phyloP scores from a whole-genome alignment of 139 green algal genomes.

The Desmodesmus armatus region DNA sequence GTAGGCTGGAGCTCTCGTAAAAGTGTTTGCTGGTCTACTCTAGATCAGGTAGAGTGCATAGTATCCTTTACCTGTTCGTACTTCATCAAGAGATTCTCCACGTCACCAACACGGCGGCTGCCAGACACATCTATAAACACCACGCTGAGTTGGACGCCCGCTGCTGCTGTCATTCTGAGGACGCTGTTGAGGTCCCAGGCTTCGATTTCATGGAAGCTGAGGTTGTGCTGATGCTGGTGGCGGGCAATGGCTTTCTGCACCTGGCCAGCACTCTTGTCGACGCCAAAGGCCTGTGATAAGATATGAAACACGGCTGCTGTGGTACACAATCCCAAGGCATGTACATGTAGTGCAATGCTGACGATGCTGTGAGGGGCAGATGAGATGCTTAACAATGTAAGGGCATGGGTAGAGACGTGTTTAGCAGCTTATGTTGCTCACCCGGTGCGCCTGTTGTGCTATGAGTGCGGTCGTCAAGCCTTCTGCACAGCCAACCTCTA shows the following conservation, averaged over 20 bases:
- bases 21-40: too few species aligned
- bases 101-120: conserved; percentile 11
- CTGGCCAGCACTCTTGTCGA: conserved; percentile 33
- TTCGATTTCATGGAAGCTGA: conserved; percentile 15
- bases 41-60: too few species aligned
- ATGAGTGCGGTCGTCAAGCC: conserved; percentile 22
- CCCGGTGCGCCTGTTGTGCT: background rate
- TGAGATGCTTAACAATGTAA: too few species aligned
- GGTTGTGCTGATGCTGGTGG: conserved; percentile 14
- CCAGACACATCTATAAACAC: conserved; percentile 36
- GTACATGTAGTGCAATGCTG: too few species aligned
- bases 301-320: too few species aligned
- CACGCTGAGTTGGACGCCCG: background rate
- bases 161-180: background rate
- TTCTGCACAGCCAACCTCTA: conserved; percentile 37
- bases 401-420: too few species aligned
- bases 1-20: too few species aligned
- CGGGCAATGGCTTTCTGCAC: background rate
- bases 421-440: background rate
- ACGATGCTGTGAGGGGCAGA: too few species aligned
- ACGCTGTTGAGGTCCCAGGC: conserved; percentile 13
- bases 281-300: conserved; percentile 30
- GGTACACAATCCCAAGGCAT: too few species aligned
- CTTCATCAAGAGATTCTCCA: conserved; percentile 16
- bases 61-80: too few species aligned